Evolutionary conservation across 1,284 basidiomycete genomes (phyloP), one percentile per base, ranked within the genome.

Genomic region (Leccinum pallidistipes): DNA sequence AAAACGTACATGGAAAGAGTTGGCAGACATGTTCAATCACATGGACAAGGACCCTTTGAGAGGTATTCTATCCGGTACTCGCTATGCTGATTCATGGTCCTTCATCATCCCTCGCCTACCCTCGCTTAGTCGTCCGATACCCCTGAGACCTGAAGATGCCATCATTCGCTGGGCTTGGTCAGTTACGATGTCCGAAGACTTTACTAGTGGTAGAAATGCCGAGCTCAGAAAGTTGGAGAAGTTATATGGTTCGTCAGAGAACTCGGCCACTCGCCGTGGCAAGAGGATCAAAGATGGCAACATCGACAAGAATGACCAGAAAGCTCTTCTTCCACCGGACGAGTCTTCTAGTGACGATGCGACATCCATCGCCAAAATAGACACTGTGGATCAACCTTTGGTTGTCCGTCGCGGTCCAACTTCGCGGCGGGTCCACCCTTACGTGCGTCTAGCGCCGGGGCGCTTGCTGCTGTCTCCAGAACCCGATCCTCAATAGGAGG

Each of bases 31-130:
- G 8, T 74, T 76, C 55, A 49, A 58, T 18, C 18, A 64, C 36
- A 59, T 62, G 51, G 55, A 63, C 6, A 24, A 62, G 3, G 32
- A 60, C 27, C 49, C 47, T n/a, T 12, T 60, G 24, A 40, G 10
- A 11, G 47, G 53, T n/a, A 5, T 0, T 1, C 56, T 63, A 21
- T 24, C 12, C 1, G 55, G 58, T 18, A 66, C 63, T 16, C 72
- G 69, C 9, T 60, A 56, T 3, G 8, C 32, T 18, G 3, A 5
- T 1, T 62, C 70, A 21, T 34, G 0, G 6, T 55, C 68, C 18
- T 56, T 64, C n/a, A 62, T 74, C 40, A 66, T 74, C 18, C 75
- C 75, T 52, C 68, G 73, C 6, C 58, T 75, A 24, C 65, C 71
- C 52, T 69, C 71, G 9, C 75, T 69, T 1, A 47, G 57, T 45